phyloP scores from a whole-genome alignment of 192 early-diverging fungal species.

The Linnemannia exigua region DNA sequence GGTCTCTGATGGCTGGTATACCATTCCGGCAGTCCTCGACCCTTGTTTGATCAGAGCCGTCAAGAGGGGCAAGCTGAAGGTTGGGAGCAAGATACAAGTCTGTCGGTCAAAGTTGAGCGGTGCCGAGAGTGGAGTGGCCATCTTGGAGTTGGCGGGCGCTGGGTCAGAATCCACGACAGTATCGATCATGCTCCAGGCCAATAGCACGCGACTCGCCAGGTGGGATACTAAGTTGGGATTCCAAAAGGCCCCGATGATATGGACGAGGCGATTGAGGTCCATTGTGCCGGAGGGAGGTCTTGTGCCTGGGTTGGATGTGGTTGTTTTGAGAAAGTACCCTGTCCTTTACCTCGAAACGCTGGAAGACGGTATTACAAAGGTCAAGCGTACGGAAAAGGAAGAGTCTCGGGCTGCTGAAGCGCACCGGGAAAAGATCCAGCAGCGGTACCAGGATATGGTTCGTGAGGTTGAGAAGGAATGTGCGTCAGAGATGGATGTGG shows the following conservation, averaged over 20 bases:
- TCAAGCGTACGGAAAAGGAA: constrained; percentile 64
- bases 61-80: constrained; percentile 51
- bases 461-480: constrained; percentile 39
- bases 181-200: constrained; percentile 63
- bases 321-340: constrained; percentile 70
- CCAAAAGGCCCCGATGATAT: constrained; percentile 34
- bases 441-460: constrained; percentile 33
- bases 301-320: constrained; percentile 71
- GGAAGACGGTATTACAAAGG: constrained; percentile 56
- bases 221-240: constrained; percentile 79
- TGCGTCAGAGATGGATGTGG: constrained; percentile 20
- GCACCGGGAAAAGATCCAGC: constrained; percentile 25
- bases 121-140: constrained; percentile 35
- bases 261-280: constrained; percentile 46
- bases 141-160: constrained; percentile 49
- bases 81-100: constrained; percentile 76
- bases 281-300: constrained; percentile 69
- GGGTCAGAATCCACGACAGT: constrained; percentile 46
- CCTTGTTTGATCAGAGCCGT: constrained; percentile 53
- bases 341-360: constrained; percentile 65
- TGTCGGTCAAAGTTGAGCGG: constrained; percentile 65
- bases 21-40: constrained; percentile 69
- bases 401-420: constrained; percentile 58
- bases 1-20: constrained; percentile 85
- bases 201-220: constrained; percentile 65